Conservation (phyloP, 2,329 filamentous ascomycete genomes). For the Xylariaceae sp. region DNA sequence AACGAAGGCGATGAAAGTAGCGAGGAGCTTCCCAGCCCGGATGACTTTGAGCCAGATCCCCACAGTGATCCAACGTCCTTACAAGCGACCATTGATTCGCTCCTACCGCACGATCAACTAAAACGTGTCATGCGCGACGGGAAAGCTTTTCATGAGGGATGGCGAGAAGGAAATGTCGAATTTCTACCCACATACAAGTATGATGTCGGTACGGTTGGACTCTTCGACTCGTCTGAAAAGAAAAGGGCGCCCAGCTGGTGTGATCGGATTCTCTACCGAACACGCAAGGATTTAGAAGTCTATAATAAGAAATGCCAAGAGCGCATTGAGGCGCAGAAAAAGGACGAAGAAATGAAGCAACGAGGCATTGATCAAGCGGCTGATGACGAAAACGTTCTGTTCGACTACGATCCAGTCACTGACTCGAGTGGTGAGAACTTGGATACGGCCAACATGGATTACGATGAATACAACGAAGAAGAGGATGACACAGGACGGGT, state of each 20-base stretch:
- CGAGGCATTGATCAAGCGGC: constrained; percentile 67
- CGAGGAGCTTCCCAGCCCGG: constrained; percentile 51
- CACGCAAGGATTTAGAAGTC: constrained; percentile 61
- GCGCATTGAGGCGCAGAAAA: constrained; percentile 60
- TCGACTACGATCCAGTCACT: constrained; percentile 81
- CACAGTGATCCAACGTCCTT: constrained; percentile 78
- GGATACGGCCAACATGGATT: constrained; percentile 34
- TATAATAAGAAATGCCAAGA: constrained; percentile 59
- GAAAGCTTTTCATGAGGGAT: constrained; percentile 87
- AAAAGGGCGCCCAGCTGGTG: constrained; percentile 92
- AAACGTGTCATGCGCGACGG: constrained; percentile 63
- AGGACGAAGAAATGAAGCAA: constrained; percentile 79
- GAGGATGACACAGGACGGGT: constrained; percentile 46
- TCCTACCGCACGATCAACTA: constrained; percentile 87
- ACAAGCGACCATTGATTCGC: constrained; percentile 79
- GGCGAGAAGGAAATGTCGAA: constrained; percentile 79
- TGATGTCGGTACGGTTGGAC: constrained; percentile 83
- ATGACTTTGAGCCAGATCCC: constrained; percentile 62
- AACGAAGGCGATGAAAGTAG: constrained; percentile 31
- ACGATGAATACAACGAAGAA: constrained; percentile 50
- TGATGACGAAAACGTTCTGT: constrained; percentile 78
- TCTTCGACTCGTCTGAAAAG: constrained; percentile 96
- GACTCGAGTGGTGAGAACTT: constrained; percentile 52
- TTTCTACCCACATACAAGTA: constrained; percentile 98
- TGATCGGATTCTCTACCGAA: constrained; percentile 85